These are phyloP conservation scores for Neurospora africana DNA, from an alignment of 495 filamentous ascomycete genomes.

Conservation along the genomic window DNA sequence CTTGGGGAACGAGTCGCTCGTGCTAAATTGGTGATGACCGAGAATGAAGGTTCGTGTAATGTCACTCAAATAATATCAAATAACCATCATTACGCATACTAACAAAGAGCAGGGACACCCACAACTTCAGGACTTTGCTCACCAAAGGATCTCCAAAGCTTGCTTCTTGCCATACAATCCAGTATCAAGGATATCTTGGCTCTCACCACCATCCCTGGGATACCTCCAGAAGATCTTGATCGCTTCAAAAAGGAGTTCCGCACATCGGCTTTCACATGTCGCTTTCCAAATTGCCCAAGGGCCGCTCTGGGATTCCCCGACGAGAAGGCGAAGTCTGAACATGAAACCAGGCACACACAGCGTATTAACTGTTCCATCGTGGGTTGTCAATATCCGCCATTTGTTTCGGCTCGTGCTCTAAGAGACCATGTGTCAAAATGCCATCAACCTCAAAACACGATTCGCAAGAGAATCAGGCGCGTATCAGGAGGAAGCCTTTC, in stretches of 20 bases:
- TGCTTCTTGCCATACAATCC: background rate
- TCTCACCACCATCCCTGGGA: slow-evolving; percentile 1
- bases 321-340: background rate
- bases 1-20: background rate
- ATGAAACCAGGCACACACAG: slow-evolving; percentile 1
- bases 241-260: slow-evolving; percentile 15
- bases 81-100: background rate
- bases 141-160: background rate
- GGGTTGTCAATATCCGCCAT: slow-evolving; percentile 9
- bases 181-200: background rate
- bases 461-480: background rate
- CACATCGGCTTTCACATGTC: slow-evolving; percentile 15
- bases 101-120: background rate
- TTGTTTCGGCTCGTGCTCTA: background rate
- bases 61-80: background rate
- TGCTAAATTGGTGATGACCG: background rate
- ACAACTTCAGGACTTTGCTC: accelerated
- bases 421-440: background rate
- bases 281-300: slow-evolving; percentile 5
- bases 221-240: slow-evolving; percentile 13
- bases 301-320: background rate
- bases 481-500: background rate
- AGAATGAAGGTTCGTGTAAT: background rate
- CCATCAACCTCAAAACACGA: background rate
- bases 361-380: background rate